Base-by-base conservation (phyloP, 2,329 filamentous ascomycete genomes). In the Diaporthe destruens region DNA sequence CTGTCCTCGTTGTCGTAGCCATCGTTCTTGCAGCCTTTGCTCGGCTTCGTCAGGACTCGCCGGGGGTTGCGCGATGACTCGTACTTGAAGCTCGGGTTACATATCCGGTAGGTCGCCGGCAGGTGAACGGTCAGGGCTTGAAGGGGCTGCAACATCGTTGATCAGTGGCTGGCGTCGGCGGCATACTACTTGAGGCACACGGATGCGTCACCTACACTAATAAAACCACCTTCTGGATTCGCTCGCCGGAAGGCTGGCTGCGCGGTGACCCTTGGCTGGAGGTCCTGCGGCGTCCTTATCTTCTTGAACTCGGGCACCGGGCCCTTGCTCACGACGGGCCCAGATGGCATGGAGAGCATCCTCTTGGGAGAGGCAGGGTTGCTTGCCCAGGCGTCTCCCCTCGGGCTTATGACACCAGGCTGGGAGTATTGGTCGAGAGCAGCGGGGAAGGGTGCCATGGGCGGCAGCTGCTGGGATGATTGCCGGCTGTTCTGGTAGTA, bases 1-100 rank as follows among this genome's bases (percentile, higher is more conserved):
- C 96, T 98, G 77, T 99, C 96, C 81, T 99, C 96, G 77, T 99
- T 99, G 80, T 99, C 96, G 80, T 96, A 99, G 5, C 96, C 96
- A 84, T 99, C 96, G 80, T 99, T 99, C 88, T 99, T 99, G 75
- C 94, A 90, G 18, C 96, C 96, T 84, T 99, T 99, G 88, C 96
- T 98, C 9, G 96, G 96, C 83, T 99, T 99, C 20, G 96, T 99
- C 76, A 99, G 88, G 65, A 99, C 96, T 81, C 96, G 90, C 75
- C 96, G 93, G 51, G 96, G 96, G 80, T 99, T 99, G 76, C 96
- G 91, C 69, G 96, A 98, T 20, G 96, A 98, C 81, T 99, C 96
- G 84, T 99, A 99, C 85, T 99, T 98, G 88, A 99, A 99, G 78
- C 90, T 92, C 3, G 95, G 95, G 81, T 99, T 99, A 86, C 96